Evolutionary conservation across 306 rosid species (phyloP).

Genomic region (Adenanthera pavonina): DNA sequence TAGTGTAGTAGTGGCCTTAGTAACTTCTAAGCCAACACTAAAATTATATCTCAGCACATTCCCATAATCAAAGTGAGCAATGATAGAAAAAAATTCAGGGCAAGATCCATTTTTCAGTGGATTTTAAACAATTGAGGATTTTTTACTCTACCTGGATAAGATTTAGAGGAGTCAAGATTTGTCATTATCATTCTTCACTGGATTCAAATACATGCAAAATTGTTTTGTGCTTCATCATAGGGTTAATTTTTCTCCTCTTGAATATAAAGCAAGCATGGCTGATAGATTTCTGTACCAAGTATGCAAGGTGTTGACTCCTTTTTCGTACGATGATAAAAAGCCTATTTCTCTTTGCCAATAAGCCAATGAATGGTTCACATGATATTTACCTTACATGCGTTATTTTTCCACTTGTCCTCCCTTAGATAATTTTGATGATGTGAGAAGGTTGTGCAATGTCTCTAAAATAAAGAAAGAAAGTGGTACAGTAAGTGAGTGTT

Average conservation of each 20-base stretch:
- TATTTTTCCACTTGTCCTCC: too few relatives aligned
- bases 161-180: slow-evolving; percentile 24
- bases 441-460: too few relatives aligned
- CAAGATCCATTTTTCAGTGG: slow-evolving; percentile 35
- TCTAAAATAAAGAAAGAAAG: too few relatives aligned
- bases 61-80: background rate
- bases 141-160: slow-evolving; percentile 23
- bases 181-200: slow-evolving; percentile 32
- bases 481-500: too few relatives aligned
- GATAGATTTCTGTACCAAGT: background rate
- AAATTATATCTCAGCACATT: slow-evolving; percentile 22
- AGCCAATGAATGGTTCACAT: background rate
- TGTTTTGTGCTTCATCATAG: background rate
- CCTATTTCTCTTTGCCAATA: background rate
- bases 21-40: slow-evolving; percentile 18
- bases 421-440: too few relatives aligned
- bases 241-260: background rate
- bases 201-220: background rate
- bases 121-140: slow-evolving; percentile 52
- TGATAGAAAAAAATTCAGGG: slow-evolving; percentile 7
- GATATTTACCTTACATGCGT: background rate
- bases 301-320: background rate
- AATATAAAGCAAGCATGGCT: background rate
- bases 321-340: background rate
- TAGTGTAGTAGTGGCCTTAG: slow-evolving; percentile 48